Evolutionary conservation across 1,284 basidiomycete species (phyloP).

Genomic region (Porogramme epimiltina): DNA sequence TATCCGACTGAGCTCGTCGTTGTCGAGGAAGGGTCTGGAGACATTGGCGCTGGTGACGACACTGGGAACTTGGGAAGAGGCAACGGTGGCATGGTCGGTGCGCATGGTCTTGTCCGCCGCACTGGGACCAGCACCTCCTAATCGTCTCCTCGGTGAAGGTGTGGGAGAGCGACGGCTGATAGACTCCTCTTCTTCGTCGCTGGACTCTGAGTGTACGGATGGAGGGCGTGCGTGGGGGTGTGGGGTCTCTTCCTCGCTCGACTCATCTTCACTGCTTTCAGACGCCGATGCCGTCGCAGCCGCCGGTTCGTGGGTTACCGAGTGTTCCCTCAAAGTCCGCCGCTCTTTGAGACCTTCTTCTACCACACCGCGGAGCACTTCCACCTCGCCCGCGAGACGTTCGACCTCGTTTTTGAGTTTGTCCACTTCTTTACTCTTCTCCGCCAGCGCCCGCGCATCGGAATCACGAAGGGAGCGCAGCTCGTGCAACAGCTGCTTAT

Average conservation of each 20-base stretch:
- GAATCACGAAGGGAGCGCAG: constrained; percentile 64
- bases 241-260: constrained; percentile 24
- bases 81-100: constrained; percentile 49
- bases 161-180: constrained; percentile 24
- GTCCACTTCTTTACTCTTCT: constrained; percentile 65
- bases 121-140: not conserved
- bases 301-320: constrained; percentile 15
- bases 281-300: constrained; percentile 7
- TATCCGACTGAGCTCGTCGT: constrained; percentile 54
- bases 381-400: constrained; percentile 77
- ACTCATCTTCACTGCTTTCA: constrained; percentile 15
- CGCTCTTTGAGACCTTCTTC: constrained; percentile 81
- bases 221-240: not conserved
- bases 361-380: constrained; percentile 79
- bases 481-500: constrained; percentile 66
- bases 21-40: constrained; percentile 42
- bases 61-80: constrained; percentile 19
- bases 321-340: constrained; percentile 39
- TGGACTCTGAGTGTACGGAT: constrained; percentile 30
- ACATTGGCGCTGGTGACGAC: constrained; percentile 7
- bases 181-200: constrained; percentile 24
- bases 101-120: constrained; percentile 40
- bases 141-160: constrained; percentile 27
- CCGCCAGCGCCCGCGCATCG: constrained; percentile 60
- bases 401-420: constrained; percentile 70